These are phyloP conservation scores for Nothophytophthora sp. DNA, from an alignment of 352 stramenopile species.

Conservation along the genomic window DNA sequence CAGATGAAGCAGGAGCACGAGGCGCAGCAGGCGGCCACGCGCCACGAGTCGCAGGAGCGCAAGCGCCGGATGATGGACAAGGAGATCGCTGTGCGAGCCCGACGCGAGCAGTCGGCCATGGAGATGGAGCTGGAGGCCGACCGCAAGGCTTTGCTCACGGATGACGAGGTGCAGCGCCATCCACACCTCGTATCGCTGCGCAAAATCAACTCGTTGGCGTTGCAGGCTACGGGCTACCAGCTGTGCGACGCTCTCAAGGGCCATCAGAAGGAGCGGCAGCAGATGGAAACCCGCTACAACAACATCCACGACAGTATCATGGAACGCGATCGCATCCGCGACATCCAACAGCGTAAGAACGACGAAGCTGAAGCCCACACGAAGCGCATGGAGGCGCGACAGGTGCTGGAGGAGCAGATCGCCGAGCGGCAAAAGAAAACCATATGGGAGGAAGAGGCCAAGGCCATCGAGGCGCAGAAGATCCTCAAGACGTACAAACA, in stretches of 20 bases:
- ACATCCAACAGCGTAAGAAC: conserved; percentile 55
- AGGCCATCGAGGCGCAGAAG: conserved; percentile 76
- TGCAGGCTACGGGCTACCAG: conserved; percentile 63
- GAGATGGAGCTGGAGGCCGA: conserved; percentile 75
- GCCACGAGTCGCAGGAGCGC: conserved; percentile 62
- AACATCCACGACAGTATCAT: conserved; percentile 76
- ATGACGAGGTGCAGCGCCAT: conserved; percentile 60
- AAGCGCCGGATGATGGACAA: conserved; percentile 83
- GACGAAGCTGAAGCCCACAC: conserved; percentile 35
- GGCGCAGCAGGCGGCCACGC: conserved; percentile 36
- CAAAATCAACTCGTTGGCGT: conserved; percentile 65
- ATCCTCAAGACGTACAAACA: conserved; percentile 83
- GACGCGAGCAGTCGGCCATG: conserved; percentile 69
- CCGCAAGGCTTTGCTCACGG: conserved; percentile 56
- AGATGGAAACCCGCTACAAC: conserved; percentile 58
- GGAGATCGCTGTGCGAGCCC: conserved; percentile 59
- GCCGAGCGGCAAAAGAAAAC: conserved; percentile 60
- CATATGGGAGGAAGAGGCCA: conserved; percentile 78
- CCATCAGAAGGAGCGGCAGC: conserved; percentile 41
- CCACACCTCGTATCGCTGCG: conserved; percentile 66
- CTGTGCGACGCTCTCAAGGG: conserved; percentile 59
- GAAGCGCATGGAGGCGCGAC: conserved; percentile 59
- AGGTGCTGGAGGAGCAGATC: conserved; percentile 78
- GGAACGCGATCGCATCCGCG: conserved; percentile 59
- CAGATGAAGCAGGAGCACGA: conserved; percentile 45